phyloP scores from a whole-genome alignment of 169 alveolate genomes.

The Plasmodium billcollinsi region DNA sequence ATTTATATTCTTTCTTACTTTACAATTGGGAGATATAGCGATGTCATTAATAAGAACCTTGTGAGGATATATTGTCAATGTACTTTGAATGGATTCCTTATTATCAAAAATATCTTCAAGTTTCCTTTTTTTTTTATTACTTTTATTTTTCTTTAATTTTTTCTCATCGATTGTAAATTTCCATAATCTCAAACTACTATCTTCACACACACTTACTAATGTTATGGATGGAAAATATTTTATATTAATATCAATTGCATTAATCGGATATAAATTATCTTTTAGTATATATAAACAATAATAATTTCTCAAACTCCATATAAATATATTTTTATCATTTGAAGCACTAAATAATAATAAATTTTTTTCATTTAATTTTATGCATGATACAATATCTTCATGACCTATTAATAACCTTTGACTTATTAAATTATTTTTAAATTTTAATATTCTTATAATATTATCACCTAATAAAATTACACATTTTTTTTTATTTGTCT shows the following conservation, averaged over 20 bases:
- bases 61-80: conserved; percentile 64
- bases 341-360: conserved; percentile 71
- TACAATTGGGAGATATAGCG: conserved; percentile 46
- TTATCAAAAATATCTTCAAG: conserved; percentile 36
- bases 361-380: conserved; percentile 43
- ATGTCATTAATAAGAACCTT: conserved; percentile 58
- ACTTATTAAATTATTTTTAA: conserved; percentile 42
- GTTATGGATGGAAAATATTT: conserved; percentile 31
- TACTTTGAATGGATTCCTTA: conserved; percentile 35
- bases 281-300: conserved; percentile 48
- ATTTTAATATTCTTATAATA: conserved; percentile 56
- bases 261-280: conserved; percentile 69
- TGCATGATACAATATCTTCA: conserved; percentile 72
- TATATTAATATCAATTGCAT: conserved; percentile 65
- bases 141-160: conserved; percentile 8
- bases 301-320: conserved; percentile 61
- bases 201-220: conserved; percentile 77
- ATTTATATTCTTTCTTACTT: conserved; percentile 19
- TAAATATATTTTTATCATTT: conserved; percentile 68
- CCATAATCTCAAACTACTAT: conserved; percentile 69
- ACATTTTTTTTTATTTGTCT: conserved; percentile 9
- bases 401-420: conserved; percentile 70
- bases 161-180: conserved; percentile 20
- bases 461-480: conserved; percentile 58
- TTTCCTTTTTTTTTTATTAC: conserved; percentile 44